Percentiles rank a stretch among this genome's conserved stretches.
Evolutionary conservation across 345 rosid genomes (phyloP).

Genomic region (Eucalyptus caleyi): DNA sequence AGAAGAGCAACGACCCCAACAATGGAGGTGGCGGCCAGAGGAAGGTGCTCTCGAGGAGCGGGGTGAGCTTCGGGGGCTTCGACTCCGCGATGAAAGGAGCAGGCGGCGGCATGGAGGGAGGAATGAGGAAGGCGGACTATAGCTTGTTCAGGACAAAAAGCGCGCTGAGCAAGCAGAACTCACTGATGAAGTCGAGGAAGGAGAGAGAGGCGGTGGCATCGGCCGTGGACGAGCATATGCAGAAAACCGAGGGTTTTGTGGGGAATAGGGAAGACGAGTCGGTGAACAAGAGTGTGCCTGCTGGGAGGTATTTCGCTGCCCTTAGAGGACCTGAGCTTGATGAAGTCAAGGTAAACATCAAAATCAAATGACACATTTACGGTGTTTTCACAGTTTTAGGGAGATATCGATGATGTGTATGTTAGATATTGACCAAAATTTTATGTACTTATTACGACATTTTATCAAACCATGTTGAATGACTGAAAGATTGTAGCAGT

Average conservation of each 20-base stretch:
- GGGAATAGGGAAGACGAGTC: constrained; percentile 29
- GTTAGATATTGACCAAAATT: background rate
- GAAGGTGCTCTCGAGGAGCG: constrained; percentile 58
- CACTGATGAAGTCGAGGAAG: constrained; percentile 50
- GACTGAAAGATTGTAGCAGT: background rate
- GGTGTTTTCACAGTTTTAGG: background rate
- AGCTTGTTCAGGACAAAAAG: constrained; percentile 75
- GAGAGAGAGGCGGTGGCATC: constrained; percentile 1
- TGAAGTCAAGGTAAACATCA: constrained; percentile 67
- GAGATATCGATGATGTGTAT: background rate
- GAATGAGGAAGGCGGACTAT: constrained; percentile 55
- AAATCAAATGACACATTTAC: background rate
- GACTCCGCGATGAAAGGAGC: constrained; percentile 15
- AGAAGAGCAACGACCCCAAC: constrained; percentile 4
- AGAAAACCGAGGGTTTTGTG: background rate
- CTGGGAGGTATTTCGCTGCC: constrained; percentile 95
- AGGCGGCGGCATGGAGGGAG: constrained; percentile 2
- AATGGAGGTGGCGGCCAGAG: constrained; percentile 21
- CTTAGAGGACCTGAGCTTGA: constrained; percentile 93
- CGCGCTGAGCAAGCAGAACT: constrained; percentile 71
- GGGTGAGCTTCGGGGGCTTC: constrained; percentile 76
- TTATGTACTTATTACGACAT: background rate
- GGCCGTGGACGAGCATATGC: background rate
- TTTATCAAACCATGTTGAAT: background rate
- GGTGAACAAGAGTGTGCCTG: constrained; percentile 49